Conservation (phyloP, 2,329 filamentous ascomycete genomes). For the Talaromyces sp. region DNA sequence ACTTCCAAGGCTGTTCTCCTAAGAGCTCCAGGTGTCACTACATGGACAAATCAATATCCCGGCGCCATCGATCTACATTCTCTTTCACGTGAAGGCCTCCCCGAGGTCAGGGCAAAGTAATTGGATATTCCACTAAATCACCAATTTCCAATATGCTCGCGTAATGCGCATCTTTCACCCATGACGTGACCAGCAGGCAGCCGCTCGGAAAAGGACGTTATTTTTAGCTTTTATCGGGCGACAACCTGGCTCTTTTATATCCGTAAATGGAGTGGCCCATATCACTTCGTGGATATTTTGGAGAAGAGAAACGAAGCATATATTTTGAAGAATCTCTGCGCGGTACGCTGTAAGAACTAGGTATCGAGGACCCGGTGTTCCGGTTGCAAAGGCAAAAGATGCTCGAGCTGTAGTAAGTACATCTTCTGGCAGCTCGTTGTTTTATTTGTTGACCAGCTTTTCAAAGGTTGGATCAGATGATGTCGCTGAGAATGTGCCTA, state of each 20-base stretch:
- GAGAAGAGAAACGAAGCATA: constrained; percentile 16
- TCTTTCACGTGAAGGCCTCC: not conserved
- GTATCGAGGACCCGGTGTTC: constrained; percentile 16
- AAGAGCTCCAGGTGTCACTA: not conserved
- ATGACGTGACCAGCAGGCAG: constrained; percentile 7
- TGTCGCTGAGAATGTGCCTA: constrained; percentile 9
- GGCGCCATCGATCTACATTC: not conserved
- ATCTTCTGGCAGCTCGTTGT: constrained; percentile 1
- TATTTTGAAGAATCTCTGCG: constrained; percentile 17
- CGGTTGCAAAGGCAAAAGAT: constrained; percentile 13
- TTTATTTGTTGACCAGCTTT: not conserved
- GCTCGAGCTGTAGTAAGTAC: constrained; percentile 14
- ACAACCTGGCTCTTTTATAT: not conserved
- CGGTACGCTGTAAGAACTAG: constrained; percentile 17
- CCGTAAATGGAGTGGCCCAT: not conserved
- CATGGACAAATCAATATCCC: not conserved
- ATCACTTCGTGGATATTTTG: constrained; percentile 17
- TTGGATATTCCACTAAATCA: constrained; percentile 12
- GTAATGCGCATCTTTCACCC: constrained; percentile 12
- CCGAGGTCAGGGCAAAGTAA: not conserved
- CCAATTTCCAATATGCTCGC: constrained; percentile 9
- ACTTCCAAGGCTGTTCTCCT: not conserved
- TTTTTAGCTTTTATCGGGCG: not conserved
- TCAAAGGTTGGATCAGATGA: not conserved
- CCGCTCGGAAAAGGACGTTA: not conserved